A percentile compares a stretch with the other conserved stretches of the same genome.
phyloP scores from a whole-genome alignment of 768 basidiomycete genomes.

The Sutorius australiensis region DNA sequence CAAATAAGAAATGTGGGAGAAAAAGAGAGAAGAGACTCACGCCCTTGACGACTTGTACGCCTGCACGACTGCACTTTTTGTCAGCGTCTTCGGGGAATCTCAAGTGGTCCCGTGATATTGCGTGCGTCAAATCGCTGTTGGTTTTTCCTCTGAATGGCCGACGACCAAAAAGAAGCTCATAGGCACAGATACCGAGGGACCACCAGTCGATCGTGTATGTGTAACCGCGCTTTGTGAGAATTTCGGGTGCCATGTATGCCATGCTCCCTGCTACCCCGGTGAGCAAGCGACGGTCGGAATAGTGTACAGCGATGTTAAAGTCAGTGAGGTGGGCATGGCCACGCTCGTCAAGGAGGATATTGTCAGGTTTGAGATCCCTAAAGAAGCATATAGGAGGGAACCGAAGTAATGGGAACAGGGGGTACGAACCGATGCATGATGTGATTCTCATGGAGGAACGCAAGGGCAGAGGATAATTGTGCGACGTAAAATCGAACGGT shows the following conservation, averaged over 20 bases:
- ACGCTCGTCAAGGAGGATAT: constrained; percentile 91
- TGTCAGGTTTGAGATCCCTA: constrained; percentile 96
- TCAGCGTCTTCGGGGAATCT: constrained; percentile 90
- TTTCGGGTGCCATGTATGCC: constrained; percentile 98
- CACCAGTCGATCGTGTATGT: constrained; percentile 95
- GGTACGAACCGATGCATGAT: constrained; percentile 89
- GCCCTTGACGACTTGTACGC: constrained; percentile 74
- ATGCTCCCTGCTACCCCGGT: constrained; percentile 96
- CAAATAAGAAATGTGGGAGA: constrained; percentile 12
- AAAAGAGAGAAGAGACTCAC: constrained; percentile 45
- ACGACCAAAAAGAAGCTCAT: constrained; percentile 88
- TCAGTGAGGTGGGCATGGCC: constrained; percentile 97
- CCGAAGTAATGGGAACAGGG: not conserved
- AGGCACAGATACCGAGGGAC: constrained; percentile 92
- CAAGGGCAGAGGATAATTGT: constrained; percentile 81
- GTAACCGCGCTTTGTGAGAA: constrained; percentile 90
- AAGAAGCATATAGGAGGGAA: not conserved
- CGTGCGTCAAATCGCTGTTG: constrained; percentile 87
- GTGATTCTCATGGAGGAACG: constrained; percentile 86
- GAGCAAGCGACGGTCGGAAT: constrained; percentile 74
- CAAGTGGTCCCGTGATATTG: constrained; percentile 83
- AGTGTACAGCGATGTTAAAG: constrained; percentile 99
- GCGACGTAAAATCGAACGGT: constrained; percentile 86
- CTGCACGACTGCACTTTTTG: constrained; percentile 68
- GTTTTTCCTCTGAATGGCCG: constrained; percentile 92